Evolutionary conservation across 2,329 filamentous ascomycete genomes (phyloP).

Genomic region (Ceratocystis diversiconidia): DNA sequence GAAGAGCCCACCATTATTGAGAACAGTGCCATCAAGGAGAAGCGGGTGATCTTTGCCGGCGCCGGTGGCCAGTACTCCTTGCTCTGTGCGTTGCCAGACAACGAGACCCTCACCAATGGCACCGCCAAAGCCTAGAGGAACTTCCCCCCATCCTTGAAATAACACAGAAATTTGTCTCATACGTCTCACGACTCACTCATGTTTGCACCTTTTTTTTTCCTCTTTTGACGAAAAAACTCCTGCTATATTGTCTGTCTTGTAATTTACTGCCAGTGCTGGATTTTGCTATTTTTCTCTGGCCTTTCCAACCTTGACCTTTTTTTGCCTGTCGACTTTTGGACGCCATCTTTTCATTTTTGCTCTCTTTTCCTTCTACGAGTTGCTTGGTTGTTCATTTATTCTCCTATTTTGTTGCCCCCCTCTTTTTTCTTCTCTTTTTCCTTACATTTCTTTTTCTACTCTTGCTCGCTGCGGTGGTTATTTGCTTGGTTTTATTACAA

Average conservation of each 20-base stretch:
- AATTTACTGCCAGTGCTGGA: background rate
- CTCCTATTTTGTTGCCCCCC: background rate
- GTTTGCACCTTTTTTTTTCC: background rate
- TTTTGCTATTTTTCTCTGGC: background rate
- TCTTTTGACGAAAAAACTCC: background rate
- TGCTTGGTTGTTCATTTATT: constrained; percentile 4
- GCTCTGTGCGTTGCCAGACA: constrained; percentile 33
- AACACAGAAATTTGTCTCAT: background rate
- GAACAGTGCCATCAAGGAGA: constrained; percentile 65
- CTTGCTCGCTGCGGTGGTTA: background rate
- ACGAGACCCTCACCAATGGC: constrained; percentile 24
- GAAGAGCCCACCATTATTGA: constrained; percentile 46
- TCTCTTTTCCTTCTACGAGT: background rate
- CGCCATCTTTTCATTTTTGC: background rate
- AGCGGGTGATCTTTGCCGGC: constrained; percentile 62
- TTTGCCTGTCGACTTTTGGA: background rate
- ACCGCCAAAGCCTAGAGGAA: constrained; percentile 16
- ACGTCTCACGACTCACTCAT: background rate
- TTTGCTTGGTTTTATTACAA: background rate
- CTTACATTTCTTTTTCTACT: constrained; percentile 1
- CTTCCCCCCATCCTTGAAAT: background rate
- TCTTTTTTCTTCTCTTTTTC: background rate
- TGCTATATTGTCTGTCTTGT: constrained; percentile 1
- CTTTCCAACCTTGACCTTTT: background rate
- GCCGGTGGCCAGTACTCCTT: constrained; percentile 77